Conservation (phyloP, 768 basidiomycete species). For the Trametopsis cervina region DNA sequence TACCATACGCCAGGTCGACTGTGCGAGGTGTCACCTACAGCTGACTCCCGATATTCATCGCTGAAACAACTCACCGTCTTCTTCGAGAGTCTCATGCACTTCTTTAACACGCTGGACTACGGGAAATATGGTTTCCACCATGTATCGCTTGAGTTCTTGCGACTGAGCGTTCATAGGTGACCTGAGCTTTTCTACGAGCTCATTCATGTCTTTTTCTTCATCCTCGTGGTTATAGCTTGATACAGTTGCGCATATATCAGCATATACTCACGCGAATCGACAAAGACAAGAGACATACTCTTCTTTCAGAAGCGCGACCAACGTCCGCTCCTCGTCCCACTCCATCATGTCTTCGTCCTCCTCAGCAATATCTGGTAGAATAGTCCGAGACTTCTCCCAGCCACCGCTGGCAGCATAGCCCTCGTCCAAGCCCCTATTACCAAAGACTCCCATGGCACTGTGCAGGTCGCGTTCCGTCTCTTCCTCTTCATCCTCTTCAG, state of each 20-base stretch:
- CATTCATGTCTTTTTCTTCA: slow-evolving; percentile 18
- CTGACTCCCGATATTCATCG: not conserved
- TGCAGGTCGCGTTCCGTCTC: not conserved
- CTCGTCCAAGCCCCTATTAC: not conserved
- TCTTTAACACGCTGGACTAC: slow-evolving; percentile 28
- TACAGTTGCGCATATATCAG: not conserved
- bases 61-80: slow-evolving; percentile 19
- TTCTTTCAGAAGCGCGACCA: slow-evolving; percentile 25
- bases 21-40: not conserved
- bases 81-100: slow-evolving; percentile 29
- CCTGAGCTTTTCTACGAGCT: slow-evolving; percentile 20
- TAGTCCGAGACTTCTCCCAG: not conserved
- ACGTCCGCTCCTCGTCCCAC: slow-evolving; percentile 27
- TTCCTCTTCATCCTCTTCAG: slow-evolving; percentile 10
- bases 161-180: slow-evolving; percentile 23
- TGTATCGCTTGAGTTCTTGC: slow-evolving; percentile 22
- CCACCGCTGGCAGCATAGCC: not conserved
- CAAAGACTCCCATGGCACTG: not conserved
- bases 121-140: slow-evolving; percentile 29
- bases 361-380: not conserved
- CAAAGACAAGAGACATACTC: slow-evolving; percentile 13
- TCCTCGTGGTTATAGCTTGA: slow-evolving; percentile 14
- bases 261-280: not conserved
- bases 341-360: slow-evolving; percentile 18
- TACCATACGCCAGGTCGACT: slow-evolving; percentile 25